Evolutionary conservation across 2,329 filamentous ascomycete species (phyloP).

Genomic region (Chaetomiaceae sp.): DNA sequence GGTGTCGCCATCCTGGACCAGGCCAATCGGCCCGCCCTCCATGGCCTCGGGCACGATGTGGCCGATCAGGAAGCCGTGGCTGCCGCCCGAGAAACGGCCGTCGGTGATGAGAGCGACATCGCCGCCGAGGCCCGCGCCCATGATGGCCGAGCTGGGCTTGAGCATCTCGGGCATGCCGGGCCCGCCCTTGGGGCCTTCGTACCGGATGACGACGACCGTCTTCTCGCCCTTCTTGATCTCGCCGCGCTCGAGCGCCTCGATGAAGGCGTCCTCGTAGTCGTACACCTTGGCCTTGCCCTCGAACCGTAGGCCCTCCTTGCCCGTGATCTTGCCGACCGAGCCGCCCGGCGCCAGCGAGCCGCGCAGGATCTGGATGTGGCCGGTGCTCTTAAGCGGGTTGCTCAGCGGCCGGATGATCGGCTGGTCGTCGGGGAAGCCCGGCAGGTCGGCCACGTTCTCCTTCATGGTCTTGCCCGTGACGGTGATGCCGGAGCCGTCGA

Average conservation of each 20-base stretch:
- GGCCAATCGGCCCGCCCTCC: conserved; percentile 75
- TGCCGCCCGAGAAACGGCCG: conserved; percentile 71
- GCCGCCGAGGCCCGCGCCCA: conserved; percentile 78
- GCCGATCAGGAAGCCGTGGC: conserved; percentile 80
- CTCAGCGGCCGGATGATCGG: conserved; percentile 72
- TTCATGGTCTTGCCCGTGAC: conserved; percentile 87
- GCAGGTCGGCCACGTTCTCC: conserved; percentile 73
- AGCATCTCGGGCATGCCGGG: conserved; percentile 95
- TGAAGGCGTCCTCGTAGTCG: conserved; percentile 75
- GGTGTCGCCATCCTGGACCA: conserved; percentile 73
- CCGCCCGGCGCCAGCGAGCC: conserved; percentile 81
- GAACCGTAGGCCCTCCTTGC: conserved; percentile 84
- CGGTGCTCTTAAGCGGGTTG: conserved; percentile 80
- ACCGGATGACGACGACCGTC: conserved; percentile 83
- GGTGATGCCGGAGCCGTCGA: conserved; percentile 74
- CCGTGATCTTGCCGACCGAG: conserved; percentile 88
- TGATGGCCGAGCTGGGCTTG: conserved; percentile 86
- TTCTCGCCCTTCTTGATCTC: conserved; percentile 81
- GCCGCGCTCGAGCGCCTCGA: conserved; percentile 68
- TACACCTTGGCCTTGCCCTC: conserved; percentile 76
- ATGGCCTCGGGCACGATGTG: conserved; percentile 85
- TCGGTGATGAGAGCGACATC: conserved; percentile 71
- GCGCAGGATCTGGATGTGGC: conserved; percentile 82
- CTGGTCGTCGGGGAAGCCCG: conserved; percentile 69
- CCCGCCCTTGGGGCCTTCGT: conserved; percentile 88